phyloP scores from a whole-genome alignment of 177 flowering plant genomes.

The Vitis hybrid region DNA sequence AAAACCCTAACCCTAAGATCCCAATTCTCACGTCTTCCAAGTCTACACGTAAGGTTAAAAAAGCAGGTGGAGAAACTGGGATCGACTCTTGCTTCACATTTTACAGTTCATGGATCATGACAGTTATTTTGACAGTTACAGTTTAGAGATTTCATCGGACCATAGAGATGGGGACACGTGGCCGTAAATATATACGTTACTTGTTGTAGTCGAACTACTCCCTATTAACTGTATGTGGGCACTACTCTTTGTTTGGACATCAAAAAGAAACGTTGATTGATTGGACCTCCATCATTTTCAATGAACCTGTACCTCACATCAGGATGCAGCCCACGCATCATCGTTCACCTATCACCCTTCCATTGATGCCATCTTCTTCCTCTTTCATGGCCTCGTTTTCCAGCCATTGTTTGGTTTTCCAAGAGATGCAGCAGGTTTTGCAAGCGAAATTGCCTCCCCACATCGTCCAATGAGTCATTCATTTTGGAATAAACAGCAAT shows the following conservation, averaged over 20 bases:
- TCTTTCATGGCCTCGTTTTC: too few species aligned
- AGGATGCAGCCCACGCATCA: neutral
- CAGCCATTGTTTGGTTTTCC: too few species aligned
- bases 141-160: neutral
- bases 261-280: neutral
- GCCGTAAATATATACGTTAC: slow-evolving; percentile 4
- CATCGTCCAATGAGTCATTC: too few species aligned
- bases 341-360: neutral
- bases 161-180: neutral
- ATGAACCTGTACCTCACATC: slow-evolving; percentile 9
- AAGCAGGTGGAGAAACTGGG: neutral
- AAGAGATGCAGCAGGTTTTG: too few species aligned
- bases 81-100: neutral
- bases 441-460: too few species aligned
- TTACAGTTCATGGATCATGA: too few species aligned
- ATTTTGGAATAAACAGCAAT: too few species aligned
- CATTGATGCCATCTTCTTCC: slow-evolving; percentile 8
- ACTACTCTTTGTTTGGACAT: neutral
- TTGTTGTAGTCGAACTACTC: slow-evolving; percentile 9
- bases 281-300: slow-evolving; percentile 19
- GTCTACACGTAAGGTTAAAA: slow-evolving; percentile 3
- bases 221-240: neutral
- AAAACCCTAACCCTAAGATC: slow-evolving; percentile 19
- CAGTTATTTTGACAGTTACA: neutral
- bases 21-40: slow-evolving; percentile 11